Percentiles rank a stretch among this genome's conserved stretches.
Conservation (phyloP, 2,329 filamentous ascomycete species). For the Scedosporium apiospermum region DNA sequence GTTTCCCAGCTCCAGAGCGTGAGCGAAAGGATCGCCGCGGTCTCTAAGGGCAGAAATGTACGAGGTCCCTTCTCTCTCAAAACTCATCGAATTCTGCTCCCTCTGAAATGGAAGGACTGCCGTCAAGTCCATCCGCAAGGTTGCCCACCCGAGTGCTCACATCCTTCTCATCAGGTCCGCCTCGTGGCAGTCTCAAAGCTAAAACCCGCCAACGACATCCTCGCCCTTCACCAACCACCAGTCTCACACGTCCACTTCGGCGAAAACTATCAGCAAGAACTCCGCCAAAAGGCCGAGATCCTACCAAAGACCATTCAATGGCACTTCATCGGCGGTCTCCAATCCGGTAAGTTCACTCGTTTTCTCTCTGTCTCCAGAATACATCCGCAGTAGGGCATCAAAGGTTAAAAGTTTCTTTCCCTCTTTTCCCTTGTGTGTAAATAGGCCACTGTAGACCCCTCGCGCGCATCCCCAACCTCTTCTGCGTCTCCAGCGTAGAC, state of each 20-base stretch:
- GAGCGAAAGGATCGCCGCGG: slow-evolving; percentile 44
- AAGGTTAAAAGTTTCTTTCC: neutral
- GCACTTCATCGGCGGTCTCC: slow-evolving; percentile 95
- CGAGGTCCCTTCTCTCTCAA: neutral
- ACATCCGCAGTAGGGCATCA: too few relatives aligned
- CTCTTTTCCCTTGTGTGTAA: neutral
- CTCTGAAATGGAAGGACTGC: neutral
- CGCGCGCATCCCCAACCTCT: slow-evolving; percentile 79
- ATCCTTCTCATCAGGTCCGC: slow-evolving; percentile 48
- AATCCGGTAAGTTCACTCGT: slow-evolving; percentile 45
- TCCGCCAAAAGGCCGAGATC: slow-evolving; percentile 73
- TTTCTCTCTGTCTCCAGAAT: too few relatives aligned
- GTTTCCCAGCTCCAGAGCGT: slow-evolving; percentile 53
- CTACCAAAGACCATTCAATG: slow-evolving; percentile 71
- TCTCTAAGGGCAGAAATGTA: slow-evolving; percentile 45
- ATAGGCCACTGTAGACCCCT: slow-evolving; percentile 85
- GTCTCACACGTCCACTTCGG: slow-evolving; percentile 70
- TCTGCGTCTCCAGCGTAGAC: slow-evolving; percentile 87
- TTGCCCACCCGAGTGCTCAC: neutral
- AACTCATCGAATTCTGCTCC: neutral
- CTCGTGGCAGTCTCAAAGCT: slow-evolving; percentile 94
- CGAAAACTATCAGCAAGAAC: slow-evolving; percentile 92
- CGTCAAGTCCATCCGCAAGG: too few relatives aligned
- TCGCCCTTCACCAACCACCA: slow-evolving; percentile 62
- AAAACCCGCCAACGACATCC: slow-evolving; percentile 85